Conservation (phyloP, 129 eudicot species). For the Flaveria brownii region DNA sequence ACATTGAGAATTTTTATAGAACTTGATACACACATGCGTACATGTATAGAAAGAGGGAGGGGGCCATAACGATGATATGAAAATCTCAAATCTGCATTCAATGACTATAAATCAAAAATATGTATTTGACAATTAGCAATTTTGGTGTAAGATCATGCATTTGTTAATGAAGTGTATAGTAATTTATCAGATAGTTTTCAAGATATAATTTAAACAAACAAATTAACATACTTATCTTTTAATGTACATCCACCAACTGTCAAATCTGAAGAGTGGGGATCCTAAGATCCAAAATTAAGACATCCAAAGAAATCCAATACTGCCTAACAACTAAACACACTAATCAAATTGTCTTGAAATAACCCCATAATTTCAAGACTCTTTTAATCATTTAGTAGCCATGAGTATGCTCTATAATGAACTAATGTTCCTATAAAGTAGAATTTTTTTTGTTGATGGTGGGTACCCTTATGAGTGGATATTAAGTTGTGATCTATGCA, state of each 20-base stretch:
- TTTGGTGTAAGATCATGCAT: neutral
- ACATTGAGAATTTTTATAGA: too few relatives aligned
- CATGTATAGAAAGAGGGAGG: too few relatives aligned
- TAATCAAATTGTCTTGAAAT: conserved; percentile 30
- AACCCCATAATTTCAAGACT: conserved; percentile 18
- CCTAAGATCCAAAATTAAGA: conserved; percentile 22
- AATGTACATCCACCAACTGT: conserved; percentile 19
- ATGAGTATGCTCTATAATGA: conserved; percentile 40
- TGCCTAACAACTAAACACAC: conserved; percentile 30
- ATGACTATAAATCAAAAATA: too few relatives aligned
- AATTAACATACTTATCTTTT: neutral
- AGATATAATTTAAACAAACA: neutral
- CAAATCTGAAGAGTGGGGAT: conserved; percentile 30
- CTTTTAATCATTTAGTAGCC: conserved; percentile 37
- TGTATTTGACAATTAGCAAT: neutral
- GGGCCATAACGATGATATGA: too few relatives aligned
- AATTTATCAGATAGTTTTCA: neutral
- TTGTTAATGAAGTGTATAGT: neutral
- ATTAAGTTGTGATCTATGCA: too few relatives aligned
- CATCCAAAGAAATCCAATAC: conserved; percentile 12
- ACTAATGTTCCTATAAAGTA: conserved; percentile 34
- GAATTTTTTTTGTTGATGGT: conserved; percentile 4
- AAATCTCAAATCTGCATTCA: too few relatives aligned
- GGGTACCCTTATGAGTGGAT: conserved; percentile 21
- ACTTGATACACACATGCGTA: too few relatives aligned